These are phyloP conservation scores for Odonthalia washingtoniensis DNA, from an alignment of 31 red algal genomes.

Conservation along the genomic window DNA sequence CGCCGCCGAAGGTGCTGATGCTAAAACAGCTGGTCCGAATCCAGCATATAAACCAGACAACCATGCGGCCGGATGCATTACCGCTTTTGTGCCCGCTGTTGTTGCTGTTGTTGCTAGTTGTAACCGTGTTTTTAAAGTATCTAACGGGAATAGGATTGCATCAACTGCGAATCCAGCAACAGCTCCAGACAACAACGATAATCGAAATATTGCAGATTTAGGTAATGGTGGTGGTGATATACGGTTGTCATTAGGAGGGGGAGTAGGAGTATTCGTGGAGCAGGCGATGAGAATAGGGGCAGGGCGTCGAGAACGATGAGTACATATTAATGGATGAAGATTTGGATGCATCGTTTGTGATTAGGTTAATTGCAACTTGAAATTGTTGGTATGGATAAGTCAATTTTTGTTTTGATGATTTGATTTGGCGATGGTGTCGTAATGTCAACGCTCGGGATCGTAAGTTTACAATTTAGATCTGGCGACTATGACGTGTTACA, in stretches of 20 bases:
- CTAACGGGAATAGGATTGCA: conserved; percentile 91
- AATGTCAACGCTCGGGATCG: too few species aligned
- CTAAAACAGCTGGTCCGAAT: conserved; percentile 82
- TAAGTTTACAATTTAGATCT: too few species aligned
- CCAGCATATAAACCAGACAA: conserved; percentile 86
- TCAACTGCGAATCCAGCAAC: conserved; percentile 90
- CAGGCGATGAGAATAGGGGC: background rate
- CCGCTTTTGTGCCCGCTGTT: conserved; percentile 11
- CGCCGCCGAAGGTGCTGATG: conserved; percentile 89
- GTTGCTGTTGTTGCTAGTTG: conserved; percentile 52
- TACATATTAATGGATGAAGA: too few species aligned
- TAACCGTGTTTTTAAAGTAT: conserved; percentile 94
- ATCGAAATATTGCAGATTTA: conserved; percentile 61
- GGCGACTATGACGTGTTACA: too few species aligned
- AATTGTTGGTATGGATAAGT: too few species aligned
- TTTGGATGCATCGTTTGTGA: too few species aligned
- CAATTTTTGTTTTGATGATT: too few species aligned
- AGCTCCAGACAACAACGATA: conserved; percentile 84
- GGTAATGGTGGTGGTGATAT: too few species aligned
- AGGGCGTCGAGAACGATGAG: too few species aligned
- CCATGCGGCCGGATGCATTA: conserved; percentile 38
- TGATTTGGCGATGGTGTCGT: too few species aligned
- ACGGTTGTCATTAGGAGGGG: too few species aligned
- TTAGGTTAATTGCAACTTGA: too few species aligned
- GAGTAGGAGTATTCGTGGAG: background rate